Conservation (phyloP, 225 moss, liverwort and hornwort species). For the Physcomitrellopsis africana region DNA sequence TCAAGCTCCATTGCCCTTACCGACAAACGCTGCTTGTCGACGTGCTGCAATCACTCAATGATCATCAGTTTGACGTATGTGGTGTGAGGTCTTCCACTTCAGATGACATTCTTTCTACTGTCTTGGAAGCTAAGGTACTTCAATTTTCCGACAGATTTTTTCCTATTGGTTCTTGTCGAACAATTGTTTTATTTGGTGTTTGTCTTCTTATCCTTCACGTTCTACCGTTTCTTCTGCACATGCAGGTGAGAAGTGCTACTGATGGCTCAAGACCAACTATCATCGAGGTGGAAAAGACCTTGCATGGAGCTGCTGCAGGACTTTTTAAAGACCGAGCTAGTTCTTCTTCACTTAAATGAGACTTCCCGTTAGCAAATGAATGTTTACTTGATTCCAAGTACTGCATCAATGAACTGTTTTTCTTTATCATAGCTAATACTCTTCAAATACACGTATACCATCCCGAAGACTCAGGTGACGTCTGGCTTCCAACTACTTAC, state of each 20-base stretch:
- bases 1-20: slow-evolving; percentile 81
- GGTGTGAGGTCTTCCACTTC: slow-evolving; percentile 58
- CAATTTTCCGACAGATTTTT: background rate
- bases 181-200: background rate
- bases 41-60: slow-evolving; percentile 64
- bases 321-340: slow-evolving; percentile 39
- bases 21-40: slow-evolving; percentile 64
- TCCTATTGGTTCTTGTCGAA: background rate
- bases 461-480: background rate
- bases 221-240: slow-evolving; percentile 1
- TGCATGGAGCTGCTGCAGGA: slow-evolving; percentile 56
- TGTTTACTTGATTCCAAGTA: background rate
- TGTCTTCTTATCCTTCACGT: background rate
- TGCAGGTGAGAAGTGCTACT: slow-evolving; percentile 49
- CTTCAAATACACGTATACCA: background rate
- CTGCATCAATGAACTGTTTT: slow-evolving; percentile 22
- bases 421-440: slow-evolving; percentile 17
- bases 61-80: slow-evolving; percentile 69
- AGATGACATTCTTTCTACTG: slow-evolving; percentile 53
- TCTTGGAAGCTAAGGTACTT: slow-evolving; percentile 78
- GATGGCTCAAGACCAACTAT: slow-evolving; percentile 33
- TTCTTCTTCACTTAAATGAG: slow-evolving; percentile 41
- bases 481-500: slow-evolving; percentile 2
- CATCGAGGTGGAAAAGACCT: slow-evolving; percentile 38
- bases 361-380: background rate